Evolutionary conservation across 768 basidiomycete genomes (phyloP).

Genomic region (Cubamyces sp.): DNA sequence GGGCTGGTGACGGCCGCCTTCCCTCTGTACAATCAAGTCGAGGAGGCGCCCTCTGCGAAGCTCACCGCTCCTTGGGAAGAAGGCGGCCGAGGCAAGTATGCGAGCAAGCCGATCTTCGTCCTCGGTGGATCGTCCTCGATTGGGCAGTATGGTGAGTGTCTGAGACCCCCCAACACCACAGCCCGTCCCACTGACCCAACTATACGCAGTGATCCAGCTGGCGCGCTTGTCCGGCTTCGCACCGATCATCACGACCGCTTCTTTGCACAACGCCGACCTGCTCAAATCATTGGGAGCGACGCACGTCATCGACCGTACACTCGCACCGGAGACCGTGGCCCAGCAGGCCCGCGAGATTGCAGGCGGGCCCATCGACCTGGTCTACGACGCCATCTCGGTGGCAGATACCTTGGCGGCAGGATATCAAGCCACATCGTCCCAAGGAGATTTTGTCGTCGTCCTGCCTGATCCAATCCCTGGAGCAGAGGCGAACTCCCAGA

Average conservation of each 20-base stretch:
- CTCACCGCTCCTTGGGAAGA: slow-evolving; percentile 34
- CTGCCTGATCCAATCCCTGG: not conserved
- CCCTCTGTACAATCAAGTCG: slow-evolving; percentile 38
- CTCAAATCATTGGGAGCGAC: slow-evolving; percentile 34
- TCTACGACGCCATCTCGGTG: slow-evolving; percentile 30
- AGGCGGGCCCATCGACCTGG: slow-evolving; percentile 19
- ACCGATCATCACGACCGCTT: slow-evolving; percentile 31
- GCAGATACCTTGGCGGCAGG: slow-evolving; percentile 26
- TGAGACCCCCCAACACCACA: not conserved
- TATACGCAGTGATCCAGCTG: slow-evolving; percentile 29
- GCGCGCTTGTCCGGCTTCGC: slow-evolving; percentile 32
- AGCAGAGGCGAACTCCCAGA: slow-evolving; percentile 5
- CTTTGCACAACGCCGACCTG: slow-evolving; percentile 10
- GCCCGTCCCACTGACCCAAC: not conserved
- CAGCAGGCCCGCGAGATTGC: slow-evolving; percentile 7
- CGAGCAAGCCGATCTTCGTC: slow-evolving; percentile 34
- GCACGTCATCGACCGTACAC: slow-evolving; percentile 31
- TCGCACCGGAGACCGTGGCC: not conserved
- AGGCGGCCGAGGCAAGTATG: slow-evolving; percentile 35
- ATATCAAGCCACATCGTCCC: slow-evolving; percentile 23
- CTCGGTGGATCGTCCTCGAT: slow-evolving; percentile 32
- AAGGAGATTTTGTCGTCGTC: slow-evolving; percentile 25
- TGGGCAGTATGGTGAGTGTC: slow-evolving; percentile 33
- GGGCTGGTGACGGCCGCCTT: slow-evolving; percentile 39
- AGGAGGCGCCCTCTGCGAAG: not conserved